Base-by-base conservation (phyloP, 179 eudicot genomes). In the Gypsophila paniculata region DNA sequence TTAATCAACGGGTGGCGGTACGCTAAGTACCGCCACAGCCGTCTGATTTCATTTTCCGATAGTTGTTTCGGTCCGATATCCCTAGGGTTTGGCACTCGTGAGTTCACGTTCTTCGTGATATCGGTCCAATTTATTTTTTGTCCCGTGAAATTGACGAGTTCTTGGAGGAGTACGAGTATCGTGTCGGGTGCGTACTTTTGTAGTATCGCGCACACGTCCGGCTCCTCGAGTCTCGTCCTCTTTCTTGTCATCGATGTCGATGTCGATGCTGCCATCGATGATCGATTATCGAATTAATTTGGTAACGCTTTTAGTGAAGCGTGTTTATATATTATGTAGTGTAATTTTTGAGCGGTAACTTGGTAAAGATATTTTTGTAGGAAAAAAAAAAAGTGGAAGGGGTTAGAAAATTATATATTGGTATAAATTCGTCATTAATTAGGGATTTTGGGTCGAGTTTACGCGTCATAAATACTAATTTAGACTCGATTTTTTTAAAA, bases 1-100 rank as follows among this genome's bases (percentile, higher is more conserved):
- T 44, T 46, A 13, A 68, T 49, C 42, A 68, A 26, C 22, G 59
- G 59, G 8, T 51, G 11, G 5, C 71, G 42, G 29, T 68, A 68
- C 59, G 71, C 71, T 57, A 68, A 8, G 22, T 68, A 38, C 23
- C 59, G 71, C 71, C 71, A 68, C 8, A 68, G 14, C 42, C 14
- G 18, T 10, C 8, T n/a, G 22, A 68, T 14, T 18, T 68, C 71
- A 3, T 0, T 25, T 1, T 19, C 59, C 5, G 38, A 23, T 13
- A 48, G 13, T 9, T 13, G 8, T 25, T 15, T 23, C 7, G 58
- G 39, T 23, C 23, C 39, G 6, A 23, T 21, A 22, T 26, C 57
- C 8, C 32, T 49, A 8, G 54, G 10, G 23, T 65, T 65, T 1
- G 4, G 11, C 0, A 23, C 34, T 2, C 32, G 12, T 2, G 29